phyloP scores from a whole-genome alignment of 2,329 filamentous ascomycete genomes.

The Chrysosporium queenslandicum region DNA sequence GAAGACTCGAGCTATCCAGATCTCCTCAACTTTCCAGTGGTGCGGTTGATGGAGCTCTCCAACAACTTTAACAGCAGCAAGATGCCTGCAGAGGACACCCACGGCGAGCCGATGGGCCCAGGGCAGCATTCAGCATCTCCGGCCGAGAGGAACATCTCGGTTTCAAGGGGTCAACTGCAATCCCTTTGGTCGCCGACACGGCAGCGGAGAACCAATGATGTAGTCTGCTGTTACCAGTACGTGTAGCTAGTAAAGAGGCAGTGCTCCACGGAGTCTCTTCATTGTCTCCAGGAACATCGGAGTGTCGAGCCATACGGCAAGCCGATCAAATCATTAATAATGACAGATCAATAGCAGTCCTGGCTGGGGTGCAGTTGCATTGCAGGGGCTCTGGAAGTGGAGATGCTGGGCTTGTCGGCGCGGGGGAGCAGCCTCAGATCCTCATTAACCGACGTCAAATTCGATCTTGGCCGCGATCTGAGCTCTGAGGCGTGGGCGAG shows the following conservation, averaged over 20 bases:
- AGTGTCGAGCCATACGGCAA: not conserved
- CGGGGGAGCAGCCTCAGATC: no score
- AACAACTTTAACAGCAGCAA: not conserved
- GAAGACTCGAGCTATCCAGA: not conserved
- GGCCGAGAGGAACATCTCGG: not conserved
- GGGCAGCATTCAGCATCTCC: not conserved
- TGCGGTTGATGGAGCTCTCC: not conserved
- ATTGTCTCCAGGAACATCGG: not conserved
- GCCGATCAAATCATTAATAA: not conserved
- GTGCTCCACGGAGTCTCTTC: not conserved
- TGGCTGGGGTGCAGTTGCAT: not conserved
- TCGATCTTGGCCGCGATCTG: no score
- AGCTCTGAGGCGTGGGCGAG: no score
- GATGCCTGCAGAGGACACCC: not conserved
- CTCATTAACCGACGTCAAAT: no score
- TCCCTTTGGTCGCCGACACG: not conserved
- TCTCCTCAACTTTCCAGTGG: not conserved
- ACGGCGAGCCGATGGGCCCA: not conserved
- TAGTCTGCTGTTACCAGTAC: no score
- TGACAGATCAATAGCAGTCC: not conserved
- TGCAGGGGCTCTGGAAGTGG: not conserved
- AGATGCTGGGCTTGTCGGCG: not conserved
- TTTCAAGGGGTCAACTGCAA: not conserved
- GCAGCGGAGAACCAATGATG: not conserved
- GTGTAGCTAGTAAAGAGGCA: no score